A percentile compares a stretch with the other conserved stretches of the same genome.
Conservation (phyloP, 2,329 filamentous ascomycete species). For the Talaromyces sp. region DNA sequence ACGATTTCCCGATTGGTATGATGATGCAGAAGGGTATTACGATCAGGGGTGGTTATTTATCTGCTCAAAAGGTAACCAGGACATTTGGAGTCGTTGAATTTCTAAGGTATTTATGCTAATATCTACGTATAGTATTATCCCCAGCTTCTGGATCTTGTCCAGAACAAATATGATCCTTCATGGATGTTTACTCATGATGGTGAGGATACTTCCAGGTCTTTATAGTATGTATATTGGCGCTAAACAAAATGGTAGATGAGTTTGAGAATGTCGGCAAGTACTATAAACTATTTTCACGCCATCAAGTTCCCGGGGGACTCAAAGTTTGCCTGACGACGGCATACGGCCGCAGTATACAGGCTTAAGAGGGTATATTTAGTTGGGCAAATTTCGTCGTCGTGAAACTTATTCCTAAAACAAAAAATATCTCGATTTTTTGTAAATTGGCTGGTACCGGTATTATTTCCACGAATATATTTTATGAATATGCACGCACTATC, state of each 20-base stretch:
- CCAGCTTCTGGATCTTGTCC: conserved; percentile 22
- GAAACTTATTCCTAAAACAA: background rate
- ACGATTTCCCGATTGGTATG: conserved; percentile 26
- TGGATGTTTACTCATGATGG: conserved; percentile 26
- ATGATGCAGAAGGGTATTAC: conserved; percentile 31
- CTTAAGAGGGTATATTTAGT: background rate
- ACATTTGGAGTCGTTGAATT: background rate
- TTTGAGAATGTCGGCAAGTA: conserved; percentile 25
- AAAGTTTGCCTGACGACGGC: conserved; percentile 25
- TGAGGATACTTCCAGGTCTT: background rate
- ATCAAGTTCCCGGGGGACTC: conserved; percentile 25
- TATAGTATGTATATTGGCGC: background rate
- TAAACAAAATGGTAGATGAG: conserved; percentile 16
- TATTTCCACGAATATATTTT: background rate
- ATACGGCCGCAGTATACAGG: conserved; percentile 18
- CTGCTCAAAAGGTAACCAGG: conserved; percentile 18
- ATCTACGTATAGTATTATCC: conserved; percentile 22
- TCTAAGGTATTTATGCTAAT: background rate
- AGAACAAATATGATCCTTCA: conserved; percentile 23
- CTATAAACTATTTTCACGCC: conserved; percentile 19
- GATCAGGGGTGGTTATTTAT: conserved; percentile 23
- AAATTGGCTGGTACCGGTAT: background rate
- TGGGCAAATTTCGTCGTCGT: background rate
- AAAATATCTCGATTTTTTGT: background rate
- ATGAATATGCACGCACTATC: background rate